phyloP scores from a whole-genome alignment of 306 rosid genomes.

The Medicago arabica region DNA sequence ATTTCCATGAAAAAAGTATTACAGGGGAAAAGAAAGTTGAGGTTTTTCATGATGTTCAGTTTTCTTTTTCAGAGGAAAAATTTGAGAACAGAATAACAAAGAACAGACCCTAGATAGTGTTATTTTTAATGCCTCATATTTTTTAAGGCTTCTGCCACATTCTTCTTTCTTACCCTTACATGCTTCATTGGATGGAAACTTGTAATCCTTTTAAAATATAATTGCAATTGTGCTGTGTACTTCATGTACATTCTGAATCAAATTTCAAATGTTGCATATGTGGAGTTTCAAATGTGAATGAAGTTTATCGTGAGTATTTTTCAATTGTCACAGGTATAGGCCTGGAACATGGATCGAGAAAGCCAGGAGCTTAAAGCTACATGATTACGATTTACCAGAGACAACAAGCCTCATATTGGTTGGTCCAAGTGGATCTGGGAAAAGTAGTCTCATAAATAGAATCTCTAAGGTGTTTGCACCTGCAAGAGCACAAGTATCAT shows the following conservation, averaged over 20 bases:
- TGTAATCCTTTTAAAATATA: too few species aligned
- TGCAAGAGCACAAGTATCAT: slow-evolving; percentile 88
- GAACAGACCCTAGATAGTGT: background rate
- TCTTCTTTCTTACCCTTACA: background rate
- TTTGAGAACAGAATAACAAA: too few species aligned
- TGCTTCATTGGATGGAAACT: too few species aligned
- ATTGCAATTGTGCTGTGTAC: background rate
- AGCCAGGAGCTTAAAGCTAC: slow-evolving; percentile 52
- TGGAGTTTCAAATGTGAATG: background rate
- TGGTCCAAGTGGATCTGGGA: slow-evolving; percentile 90
- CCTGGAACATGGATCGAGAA: slow-evolving; percentile 82
- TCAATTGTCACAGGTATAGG: slow-evolving; percentile 59
- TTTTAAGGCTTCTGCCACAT: background rate
- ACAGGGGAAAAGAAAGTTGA: too few species aligned
- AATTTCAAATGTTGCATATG: slow-evolving; percentile 14
- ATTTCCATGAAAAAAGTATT: background rate
- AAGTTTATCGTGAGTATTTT: slow-evolving; percentile 21
- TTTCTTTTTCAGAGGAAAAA: too few species aligned
- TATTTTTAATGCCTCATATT: background rate
- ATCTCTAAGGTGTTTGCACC: slow-evolving; percentile 70
- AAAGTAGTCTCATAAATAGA: slow-evolving; percentile 86
- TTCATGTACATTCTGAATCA: slow-evolving; percentile 11
- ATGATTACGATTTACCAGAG: slow-evolving; percentile 76
- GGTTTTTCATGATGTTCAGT: too few species aligned
- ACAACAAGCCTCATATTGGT: slow-evolving; percentile 71